Conservation (phyloP, 306 rosid genomes). For the Prunus persica region Prunus_persica_NCBIv2 NC_034015.1:17108001-17108500, state of each 20-base stretch:
- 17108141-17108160: conserved; percentile 99
- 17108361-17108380: conserved; percentile 66
- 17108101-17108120: conserved; percentile 98
- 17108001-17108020: conserved; percentile 94
- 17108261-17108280: conserved; percentile 99
- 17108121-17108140: conserved; percentile 97
- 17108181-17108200: conserved; percentile 95
- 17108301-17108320: conserved; percentile 64
- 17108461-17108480: conserved; percentile 93
- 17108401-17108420: conserved; percentile 87
- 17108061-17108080: conserved; percentile 94
- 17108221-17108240: conserved; percentile 92
- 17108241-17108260: conserved; percentile 99
- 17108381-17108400: conserved; percentile 84
- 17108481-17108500: conserved; percentile 88
- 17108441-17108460: conserved; percentile 90
- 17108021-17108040: conserved; percentile 95
- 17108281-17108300: conserved; percentile 91
- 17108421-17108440: conserved; percentile 96
- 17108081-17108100: conserved; percentile 99
- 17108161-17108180: conserved; percentile 99
- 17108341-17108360: conserved; percentile 59
- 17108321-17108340: conserved; percentile 62
- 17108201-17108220: conserved; percentile 96
- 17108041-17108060: conserved; percentile 98